Conservation (phyloP, 2,329 filamentous ascomycete genomes). For the Zarea fungicola region DNA sequence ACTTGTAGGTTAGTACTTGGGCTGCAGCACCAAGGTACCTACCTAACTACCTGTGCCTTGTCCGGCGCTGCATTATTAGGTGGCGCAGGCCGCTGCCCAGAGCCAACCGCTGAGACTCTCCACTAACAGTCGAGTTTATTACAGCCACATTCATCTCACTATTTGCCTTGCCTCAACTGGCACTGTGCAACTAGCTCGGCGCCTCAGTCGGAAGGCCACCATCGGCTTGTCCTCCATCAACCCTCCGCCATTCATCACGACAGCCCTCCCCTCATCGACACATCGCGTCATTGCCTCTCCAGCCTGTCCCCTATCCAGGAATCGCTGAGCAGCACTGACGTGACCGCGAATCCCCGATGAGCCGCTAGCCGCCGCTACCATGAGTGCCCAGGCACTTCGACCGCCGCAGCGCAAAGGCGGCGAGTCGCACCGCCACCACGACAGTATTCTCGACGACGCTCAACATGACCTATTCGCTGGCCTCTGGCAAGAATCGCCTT, state of each 20-base stretch:
- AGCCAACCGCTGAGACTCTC: background rate
- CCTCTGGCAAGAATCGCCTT: conserved; percentile 57
- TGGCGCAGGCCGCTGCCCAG: conserved; percentile 1
- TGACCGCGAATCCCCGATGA: background rate
- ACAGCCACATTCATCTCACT: background rate
- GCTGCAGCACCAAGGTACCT: no score
- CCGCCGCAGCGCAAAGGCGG: conserved; percentile 8
- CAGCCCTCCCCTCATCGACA: background rate
- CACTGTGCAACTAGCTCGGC: conserved; percentile 7
- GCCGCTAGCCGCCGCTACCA: conserved; percentile 1
- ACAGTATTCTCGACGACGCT: conserved; percentile 20
- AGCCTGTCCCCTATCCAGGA: background rate
- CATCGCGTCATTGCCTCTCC: background rate
- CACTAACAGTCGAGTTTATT: no score
- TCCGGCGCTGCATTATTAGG: no score
- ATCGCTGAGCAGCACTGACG: background rate
- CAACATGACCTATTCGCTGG: conserved; percentile 49
- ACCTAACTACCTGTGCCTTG: no score
- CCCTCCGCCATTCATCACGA: background rate
- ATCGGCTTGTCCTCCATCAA: background rate
- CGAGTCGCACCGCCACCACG: conserved; percentile 9
- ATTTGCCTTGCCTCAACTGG: background rate
- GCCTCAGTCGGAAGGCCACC: background rate
- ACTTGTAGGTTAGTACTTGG: no score
- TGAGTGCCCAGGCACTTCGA: conserved; percentile 13